phyloP scores from a whole-genome alignment of 2,329 filamentous ascomycete genomes.

The Xylariaceae sp. region DNA sequence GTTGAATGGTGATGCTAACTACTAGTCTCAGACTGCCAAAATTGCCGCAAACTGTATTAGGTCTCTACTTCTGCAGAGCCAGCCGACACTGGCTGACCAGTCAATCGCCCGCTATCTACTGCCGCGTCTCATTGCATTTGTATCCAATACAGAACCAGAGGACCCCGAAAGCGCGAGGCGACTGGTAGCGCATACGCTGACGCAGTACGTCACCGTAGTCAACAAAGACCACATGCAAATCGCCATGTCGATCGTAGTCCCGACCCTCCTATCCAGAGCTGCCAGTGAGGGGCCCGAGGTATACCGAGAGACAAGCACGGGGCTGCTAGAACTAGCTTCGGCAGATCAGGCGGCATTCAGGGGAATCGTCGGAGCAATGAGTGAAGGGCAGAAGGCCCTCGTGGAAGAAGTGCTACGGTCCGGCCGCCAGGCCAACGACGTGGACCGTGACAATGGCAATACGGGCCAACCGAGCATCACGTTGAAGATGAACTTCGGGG shows the following conservation, averaged over 20 bases:
- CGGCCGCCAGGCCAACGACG: constrained; percentile 47
- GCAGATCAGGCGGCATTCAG: constrained; percentile 70
- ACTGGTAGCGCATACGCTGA: constrained; percentile 69
- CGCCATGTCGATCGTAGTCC: constrained; percentile 72
- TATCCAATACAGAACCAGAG: constrained; percentile 64
- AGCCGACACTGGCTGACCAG: constrained; percentile 62
- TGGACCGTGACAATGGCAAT: constrained; percentile 39
- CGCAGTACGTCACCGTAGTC: constrained; percentile 59
- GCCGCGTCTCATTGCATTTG: constrained; percentile 71
- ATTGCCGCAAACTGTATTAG: constrained; percentile 88
- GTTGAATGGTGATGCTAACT: constrained; percentile 17
- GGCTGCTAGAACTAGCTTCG: constrained; percentile 77
- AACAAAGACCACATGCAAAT: constrained; percentile 43
- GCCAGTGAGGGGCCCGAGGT: constrained; percentile 56
- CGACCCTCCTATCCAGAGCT: constrained; percentile 70
- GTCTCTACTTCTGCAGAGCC: constrained; percentile 68
- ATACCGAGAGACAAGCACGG: constrained; percentile 68
- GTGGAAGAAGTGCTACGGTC: constrained; percentile 77
- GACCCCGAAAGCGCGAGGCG: constrained; percentile 74
- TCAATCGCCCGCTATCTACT: constrained; percentile 70
- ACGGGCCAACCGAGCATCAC: constrained; percentile 75
- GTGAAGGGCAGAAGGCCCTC: constrained; percentile 64
- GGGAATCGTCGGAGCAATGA: constrained; percentile 67
- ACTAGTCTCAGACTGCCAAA: constrained; percentile 64
- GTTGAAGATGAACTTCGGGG: constrained; percentile 87